Percentiles rank a stretch among this genome's conserved stretches.
These are phyloP conservation scores for Lactarius vividus DNA, from an alignment of 768 basidiomycete species.

Conservation along the genomic window DNA sequence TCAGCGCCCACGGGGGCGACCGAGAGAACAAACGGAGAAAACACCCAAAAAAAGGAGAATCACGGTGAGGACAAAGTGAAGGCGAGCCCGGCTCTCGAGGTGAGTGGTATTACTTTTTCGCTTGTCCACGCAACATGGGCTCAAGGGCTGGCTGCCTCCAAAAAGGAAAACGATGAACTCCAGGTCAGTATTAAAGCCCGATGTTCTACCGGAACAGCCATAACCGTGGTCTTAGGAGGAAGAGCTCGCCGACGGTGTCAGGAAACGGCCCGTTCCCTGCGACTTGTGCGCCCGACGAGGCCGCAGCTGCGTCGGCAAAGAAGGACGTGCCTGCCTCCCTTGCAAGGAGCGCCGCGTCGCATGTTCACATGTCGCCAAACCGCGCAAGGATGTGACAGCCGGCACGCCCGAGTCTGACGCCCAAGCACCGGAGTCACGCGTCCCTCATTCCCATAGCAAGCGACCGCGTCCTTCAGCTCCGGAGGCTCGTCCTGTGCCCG, in stretches of 20 bases:
- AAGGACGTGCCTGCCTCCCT: conserved; percentile 23
- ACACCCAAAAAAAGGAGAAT: background rate
- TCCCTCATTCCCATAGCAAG: conserved; percentile 4
- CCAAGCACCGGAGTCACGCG: conserved; percentile 11
- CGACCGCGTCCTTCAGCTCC: conserved; percentile 15
- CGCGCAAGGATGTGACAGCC: conserved; percentile 20
- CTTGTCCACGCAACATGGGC: background rate
- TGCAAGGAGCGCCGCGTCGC: conserved; percentile 27
- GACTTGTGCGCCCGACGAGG: conserved; percentile 19
- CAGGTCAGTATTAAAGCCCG: conserved; percentile 13
- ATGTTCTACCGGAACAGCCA: background rate
- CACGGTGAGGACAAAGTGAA: conserved; percentile 10
- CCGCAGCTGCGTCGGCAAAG: conserved; percentile 23
- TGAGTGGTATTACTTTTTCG: conserved; percentile 4
- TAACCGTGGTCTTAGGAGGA: conserved; percentile 10
- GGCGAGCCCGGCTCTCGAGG: conserved; percentile 19
- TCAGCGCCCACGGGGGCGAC: conserved; percentile 5
- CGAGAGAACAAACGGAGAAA: conserved; percentile 20
- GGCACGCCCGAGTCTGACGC: conserved; percentile 22
- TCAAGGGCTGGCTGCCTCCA: background rate
- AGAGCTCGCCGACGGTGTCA: conserved; percentile 23
- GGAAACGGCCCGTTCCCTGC: conserved; percentile 22
- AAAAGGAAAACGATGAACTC: conserved; percentile 23
- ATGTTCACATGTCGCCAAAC: conserved; percentile 26
- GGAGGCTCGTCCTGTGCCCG: conserved; percentile 1